phyloP scores from a whole-genome alignment of 2,329 filamentous ascomycete genomes.

The Aureobasidium sp. region DNA sequence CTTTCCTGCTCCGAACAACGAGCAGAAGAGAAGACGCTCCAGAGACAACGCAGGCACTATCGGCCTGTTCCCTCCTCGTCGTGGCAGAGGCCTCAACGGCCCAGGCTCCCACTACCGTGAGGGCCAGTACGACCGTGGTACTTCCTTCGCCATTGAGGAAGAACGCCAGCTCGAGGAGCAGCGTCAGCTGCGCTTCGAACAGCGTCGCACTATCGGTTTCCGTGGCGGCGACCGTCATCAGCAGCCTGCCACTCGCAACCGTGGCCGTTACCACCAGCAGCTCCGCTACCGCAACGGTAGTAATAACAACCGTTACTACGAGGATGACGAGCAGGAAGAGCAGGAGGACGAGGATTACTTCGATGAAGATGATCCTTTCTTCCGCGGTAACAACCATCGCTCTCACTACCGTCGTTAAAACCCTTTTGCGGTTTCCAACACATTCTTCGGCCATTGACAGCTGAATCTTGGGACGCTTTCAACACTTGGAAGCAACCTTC shows the following conservation, averaged over 20 bases:
- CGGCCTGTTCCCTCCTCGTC: slow-evolving; percentile 74
- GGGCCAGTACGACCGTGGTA: slow-evolving; percentile 76
- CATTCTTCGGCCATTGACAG: not conserved
- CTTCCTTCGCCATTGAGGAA: slow-evolving; percentile 35
- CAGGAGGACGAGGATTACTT: not conserved
- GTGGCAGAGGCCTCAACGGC: slow-evolving; percentile 56
- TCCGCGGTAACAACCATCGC: not conserved
- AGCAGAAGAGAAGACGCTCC: slow-evolving; percentile 77
- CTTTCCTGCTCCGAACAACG: slow-evolving; percentile 75
- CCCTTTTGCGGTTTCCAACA: not conserved
- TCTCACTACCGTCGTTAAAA: not conserved
- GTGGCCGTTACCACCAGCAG: not conserved
- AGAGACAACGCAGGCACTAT: slow-evolving; percentile 80
- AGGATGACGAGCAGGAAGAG: not conserved
- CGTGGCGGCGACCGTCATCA: not conserved
- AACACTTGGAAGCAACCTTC: too few species aligned
- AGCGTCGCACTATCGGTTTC: not conserved
- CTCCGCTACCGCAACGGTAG: not conserved
- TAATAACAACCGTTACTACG: too few species aligned
- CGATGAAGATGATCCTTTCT: not conserved
- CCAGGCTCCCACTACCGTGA: slow-evolving; percentile 63
- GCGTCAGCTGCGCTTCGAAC: not conserved
- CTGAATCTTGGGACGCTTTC: not conserved
- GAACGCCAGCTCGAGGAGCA: slow-evolving; percentile 15
- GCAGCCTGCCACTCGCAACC: not conserved